Base-by-base conservation (phyloP, 768 basidiomycete species). In the Pulveroboletus frians region DNA sequence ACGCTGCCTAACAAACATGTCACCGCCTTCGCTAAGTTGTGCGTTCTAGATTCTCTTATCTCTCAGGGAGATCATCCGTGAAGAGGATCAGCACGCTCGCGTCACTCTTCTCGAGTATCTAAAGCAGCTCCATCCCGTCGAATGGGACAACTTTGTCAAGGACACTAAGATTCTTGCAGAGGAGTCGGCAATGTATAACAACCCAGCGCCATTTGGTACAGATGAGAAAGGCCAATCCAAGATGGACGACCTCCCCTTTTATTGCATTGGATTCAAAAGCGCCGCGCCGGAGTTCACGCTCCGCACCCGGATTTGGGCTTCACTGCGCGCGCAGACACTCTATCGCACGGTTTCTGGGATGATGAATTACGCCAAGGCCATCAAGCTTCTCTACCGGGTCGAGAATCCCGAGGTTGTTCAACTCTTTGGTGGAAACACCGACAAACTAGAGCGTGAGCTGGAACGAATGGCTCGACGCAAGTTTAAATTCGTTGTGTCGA, bases 341-440 rank as follows among this genome's bases (percentile, higher is more conserved):
- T 98, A 99, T 67, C 84, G 96, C 56, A 99, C 96, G 13, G 95
- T 99, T 15, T 97, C 96, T 31, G 96, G 96, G 44, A 97, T 99
- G 91, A 98, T 98, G 96, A 99, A 99, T 73, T 98, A 99, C 69
- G 84, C 90, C 57, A 99, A 99, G 74, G 96, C 96, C 11, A 98
- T 99, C 82, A 99, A 99, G 68, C 74, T 99, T 31, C 79, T 99
- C n/a, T 95, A 98, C 69, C 92, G 95, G 49, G 96, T 99, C 37
- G 96, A 99, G 74, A 98, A 98, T 72, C 96, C 96, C 8, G 96
- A 99, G 69, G 90, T 99, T 41, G 96, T 99, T 15, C 95, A 98
- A 71, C 78, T 87, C 41, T 97, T 92, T 59, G 95, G 96, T 35
- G 95, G 94, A 13, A 98, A 98, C 71, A 96, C 95, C 3, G 96